Conservation (phyloP, 768 basidiomycete species). For the Rhodotorula sphaerocarpa region DNA sequence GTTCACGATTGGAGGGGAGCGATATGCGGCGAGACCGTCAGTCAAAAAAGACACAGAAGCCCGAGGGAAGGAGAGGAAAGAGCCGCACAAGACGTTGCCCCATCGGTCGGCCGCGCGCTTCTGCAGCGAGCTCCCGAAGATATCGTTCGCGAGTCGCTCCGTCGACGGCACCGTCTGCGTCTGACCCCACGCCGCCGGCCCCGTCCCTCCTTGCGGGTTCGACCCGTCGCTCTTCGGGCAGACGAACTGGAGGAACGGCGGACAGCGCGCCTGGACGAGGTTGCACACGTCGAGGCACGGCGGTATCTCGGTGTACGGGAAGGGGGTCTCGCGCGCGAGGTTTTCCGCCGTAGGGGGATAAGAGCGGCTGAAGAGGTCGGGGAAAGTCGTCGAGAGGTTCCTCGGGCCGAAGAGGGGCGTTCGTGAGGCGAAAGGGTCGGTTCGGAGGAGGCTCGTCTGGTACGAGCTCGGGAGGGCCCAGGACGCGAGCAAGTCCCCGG, state of each 20-base stretch:
- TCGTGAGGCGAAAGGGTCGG: conserved; percentile 31
- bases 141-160: conserved; percentile 27
- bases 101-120: conserved; percentile 31
- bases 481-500: not conserved
- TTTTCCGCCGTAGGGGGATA: not conserved
- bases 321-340: conserved; percentile 16
- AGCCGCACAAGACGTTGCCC: conserved; percentile 38
- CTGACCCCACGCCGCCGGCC: conserved; percentile 22
- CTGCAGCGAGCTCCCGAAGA: not conserved
- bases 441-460: conserved; percentile 16
- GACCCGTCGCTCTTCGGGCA: conserved; percentile 48
- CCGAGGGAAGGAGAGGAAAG: not conserved
- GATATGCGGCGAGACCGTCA: too few species aligned
- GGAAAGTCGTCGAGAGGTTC: conserved; percentile 22
- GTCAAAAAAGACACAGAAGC: not conserved
- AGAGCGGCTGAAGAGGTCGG: conserved; percentile 19
- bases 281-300: conserved; percentile 75
- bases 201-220: conserved; percentile 5
- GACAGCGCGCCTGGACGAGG: conserved; percentile 66
- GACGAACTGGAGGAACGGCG: conserved; percentile 59
- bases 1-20: too few species aligned
- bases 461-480: conserved; percentile 14
- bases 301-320: conserved; percentile 56
- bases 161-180: conserved; percentile 3
- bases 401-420: conserved; percentile 32